Percentiles rank a stretch among this genome's conserved stretches.
These are phyloP conservation scores for Prunus davidiana DNA, from an alignment of 306 rosid genomes.

Conservation along the genomic window DNA sequence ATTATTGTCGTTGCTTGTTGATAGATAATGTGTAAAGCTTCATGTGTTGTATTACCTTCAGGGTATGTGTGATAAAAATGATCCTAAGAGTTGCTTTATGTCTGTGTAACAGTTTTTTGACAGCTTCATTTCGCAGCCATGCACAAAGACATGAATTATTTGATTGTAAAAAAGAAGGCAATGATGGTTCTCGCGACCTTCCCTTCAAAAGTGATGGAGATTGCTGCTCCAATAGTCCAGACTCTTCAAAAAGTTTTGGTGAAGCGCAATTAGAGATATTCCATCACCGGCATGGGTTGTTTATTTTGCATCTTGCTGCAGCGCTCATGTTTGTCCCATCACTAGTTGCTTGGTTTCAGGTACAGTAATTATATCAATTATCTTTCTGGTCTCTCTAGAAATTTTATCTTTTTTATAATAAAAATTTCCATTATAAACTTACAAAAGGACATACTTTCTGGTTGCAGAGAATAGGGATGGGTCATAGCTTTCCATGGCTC, in stretches of 20 bases:
- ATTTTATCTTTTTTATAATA: too few relatives aligned
- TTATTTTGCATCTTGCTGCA: conserved; percentile 75
- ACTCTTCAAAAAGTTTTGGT: conserved; percentile 64
- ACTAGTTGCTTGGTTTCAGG: conserved; percentile 91
- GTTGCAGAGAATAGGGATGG: conserved; percentile 77
- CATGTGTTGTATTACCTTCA: neutral
- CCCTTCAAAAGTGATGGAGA: conserved; percentile 55
- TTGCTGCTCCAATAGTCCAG: conserved; percentile 51
- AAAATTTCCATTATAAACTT: neutral
- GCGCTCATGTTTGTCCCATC: conserved; percentile 89
- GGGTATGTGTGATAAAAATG: conserved; percentile 7
- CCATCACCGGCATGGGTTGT: conserved; percentile 85
- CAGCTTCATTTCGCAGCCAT: conserved; percentile 71
- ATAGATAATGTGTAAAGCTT: conserved; percentile 13
- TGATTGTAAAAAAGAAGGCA: conserved; percentile 38
- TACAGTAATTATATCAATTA: conserved; percentile 27
- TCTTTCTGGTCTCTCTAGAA: neutral
- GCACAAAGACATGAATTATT: conserved; percentile 44
- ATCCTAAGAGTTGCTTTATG: conserved; percentile 38
- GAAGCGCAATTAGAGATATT: conserved; percentile 85
- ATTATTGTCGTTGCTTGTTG: neutral
- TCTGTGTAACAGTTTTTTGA: conserved; percentile 74
- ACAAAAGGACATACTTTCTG: conserved; percentile 8
- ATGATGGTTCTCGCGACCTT: conserved; percentile 37
- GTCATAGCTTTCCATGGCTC: conserved; percentile 72